Evolutionary conservation across 176 grass and related monocot species (phyloP), one percentile per base, ranked within the genome.

Genomic region (Olyra latifolia): DNA sequence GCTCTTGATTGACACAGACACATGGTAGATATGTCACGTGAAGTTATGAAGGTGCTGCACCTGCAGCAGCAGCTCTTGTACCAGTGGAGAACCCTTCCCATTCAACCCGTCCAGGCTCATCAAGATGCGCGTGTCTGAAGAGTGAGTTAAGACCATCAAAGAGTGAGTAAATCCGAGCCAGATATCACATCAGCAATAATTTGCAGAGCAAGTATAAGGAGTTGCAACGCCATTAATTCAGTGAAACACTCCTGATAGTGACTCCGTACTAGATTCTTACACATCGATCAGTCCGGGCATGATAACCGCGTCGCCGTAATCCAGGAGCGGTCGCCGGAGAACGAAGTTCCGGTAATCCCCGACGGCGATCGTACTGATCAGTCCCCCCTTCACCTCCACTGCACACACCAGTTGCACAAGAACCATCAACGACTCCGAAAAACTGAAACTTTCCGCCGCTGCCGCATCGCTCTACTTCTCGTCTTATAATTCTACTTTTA

Each of bases 241-340:
- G 5, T 27, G 15, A 20, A 2, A 15, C 3, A 15, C 10, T 28
- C 25, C 14, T 56, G 10, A 56, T 22, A 65, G 16, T 30, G 23
- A 60, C 11, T 4, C 10, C 15, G 58, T 22, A 7, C 2, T 2
- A 19, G 8, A 60, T 14, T 23, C 85, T 60, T 93, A 98, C 96
- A 93, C 92, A 83, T 98, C 96, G 80, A 98, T 95, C 69, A 98
- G 83, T 7, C 96, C 96, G 14, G 96, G 96, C 96, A 98, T 98
- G 54, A 98, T 77, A 47, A 98, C 90, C 1, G 92, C 96, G 59
- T 95, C 88, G 16, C 90, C 92, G 71, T 91, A 98, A 77, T 98
- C 88, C 28, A 98, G 57, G 44, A 95, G 77, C 44, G 87, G 85
- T 0, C 29, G 66, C 22, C 67, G 72, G 52, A 87, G 75, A 66